Base-by-base conservation (phyloP, 495 filamentous ascomycete species). In the Cercophora newfieldiana region DNA sequence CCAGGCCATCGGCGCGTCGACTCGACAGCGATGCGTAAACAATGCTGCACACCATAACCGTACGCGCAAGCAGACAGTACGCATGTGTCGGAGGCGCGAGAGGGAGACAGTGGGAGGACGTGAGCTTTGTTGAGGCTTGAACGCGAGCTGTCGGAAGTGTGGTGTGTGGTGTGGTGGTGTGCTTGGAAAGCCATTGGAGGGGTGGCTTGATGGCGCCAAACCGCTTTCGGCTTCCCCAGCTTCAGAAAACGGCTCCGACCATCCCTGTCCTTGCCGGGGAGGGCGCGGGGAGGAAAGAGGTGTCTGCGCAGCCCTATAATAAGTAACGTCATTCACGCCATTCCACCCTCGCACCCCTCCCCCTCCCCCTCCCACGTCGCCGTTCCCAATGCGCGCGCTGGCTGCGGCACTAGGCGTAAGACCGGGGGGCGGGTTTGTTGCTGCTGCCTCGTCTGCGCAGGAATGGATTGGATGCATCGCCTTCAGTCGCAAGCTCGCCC, bases 251-350 rank as follows among this genome's bases (percentile, higher is more conserved):
- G 61, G 49, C 29, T 25, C 37, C 30, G 5, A 21, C 26, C 12
- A 16, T 29, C 62, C 68, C 66, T 64, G 69, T 64, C 61, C 50
- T 65, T 54, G 54, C 58, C 50, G 62, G 58, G 30, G 60, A 37
- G 31, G 28, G n/a, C 37, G 60, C 57, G 62, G 50, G 44, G 63
- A 37, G 48, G 26, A 19, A 44, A 57, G 68, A 50, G 54, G 50
- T 24, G 26, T 51, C 57, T 71, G 68, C 59, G 68, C 71, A 75
- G 74, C 74, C 72, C 72, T 76, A 73, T 72, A 71, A 70, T 73
- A 73, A 72, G 72, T 65, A 75, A 76, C 73, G 69, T 72, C 72
- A 74, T 75, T 24, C 33, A 61, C 16, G 19, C 31, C 57, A 56
- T 56, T n/a, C 53, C 53, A 59, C 10, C 19, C 28, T 3, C 57